Evolutionary conservation across 1,284 basidiomycete species (phyloP), one percentile per base, ranked within the genome.

Genomic region (Microbotryum lychnidis-dioicae): DNA sequence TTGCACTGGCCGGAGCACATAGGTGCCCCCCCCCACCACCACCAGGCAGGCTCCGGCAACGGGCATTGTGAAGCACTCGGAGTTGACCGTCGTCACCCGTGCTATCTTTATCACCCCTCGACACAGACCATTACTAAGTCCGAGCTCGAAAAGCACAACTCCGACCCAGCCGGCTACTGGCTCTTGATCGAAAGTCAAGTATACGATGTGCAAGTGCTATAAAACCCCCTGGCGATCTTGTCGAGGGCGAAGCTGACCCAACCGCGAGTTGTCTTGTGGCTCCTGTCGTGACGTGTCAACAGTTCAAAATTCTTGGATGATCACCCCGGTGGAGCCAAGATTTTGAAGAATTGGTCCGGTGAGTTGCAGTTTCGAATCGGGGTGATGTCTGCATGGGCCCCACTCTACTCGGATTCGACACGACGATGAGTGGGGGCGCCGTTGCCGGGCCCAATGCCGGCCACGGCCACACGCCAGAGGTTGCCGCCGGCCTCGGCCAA

Each of bases 131-230:
- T 69, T 59, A 70, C 69, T 6, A 67, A 67, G 62, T 62, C 68
- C n/a, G 65, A 71, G 12, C 69, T 75, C 6, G 64, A 56, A 1
- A 21, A 55, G 27, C 71, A 75, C 65, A 69, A 70, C 57, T 61
- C 67, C 25, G 54, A 56, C 4, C 65, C 69, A 9, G 56, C 64
- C 18, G 69, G 71, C 46, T 51, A 66, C 12, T 75, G 73, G 73
- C 57, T 75, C 25, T 69, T 72, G 9, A 68, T 75, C 61, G 68
- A 75, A 33, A 70, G 72, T 12, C 48, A 67, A 20, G 72, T 75
- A 1, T 76, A 75, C 63, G 74, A 75, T 50, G 66, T 67, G 57
- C 60, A 27, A 21, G 59, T 31, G 0, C 25, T 42, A 18, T 16
- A 3, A 42, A 18, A 31, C 31, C 31, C 31, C 12, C 37, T 18